These are phyloP conservation scores for Iris pallida DNA, from an alignment of 116 monocot species.

Conservation along the genomic window DNA sequence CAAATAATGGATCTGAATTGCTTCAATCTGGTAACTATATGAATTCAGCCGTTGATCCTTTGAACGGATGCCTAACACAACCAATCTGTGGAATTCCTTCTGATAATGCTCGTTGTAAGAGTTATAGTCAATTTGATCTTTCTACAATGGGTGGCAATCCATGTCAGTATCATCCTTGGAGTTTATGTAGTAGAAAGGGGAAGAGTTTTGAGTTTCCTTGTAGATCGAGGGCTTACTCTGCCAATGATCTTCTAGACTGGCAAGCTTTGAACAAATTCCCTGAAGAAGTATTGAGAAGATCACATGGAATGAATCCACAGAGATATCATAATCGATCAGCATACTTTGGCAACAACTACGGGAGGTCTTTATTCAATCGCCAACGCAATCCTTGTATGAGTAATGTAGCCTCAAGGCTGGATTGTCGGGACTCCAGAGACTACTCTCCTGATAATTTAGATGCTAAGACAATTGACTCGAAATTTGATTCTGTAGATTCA, in stretches of 20 bases:
- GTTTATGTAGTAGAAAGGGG: neutral
- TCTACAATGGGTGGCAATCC: too few relatives aligned
- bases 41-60: conserved; percentile 12
- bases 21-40: conserved; percentile 4
- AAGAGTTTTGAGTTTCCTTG: neutral
- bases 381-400: neutral
- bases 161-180: conserved; percentile 3
- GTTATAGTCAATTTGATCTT: conserved; percentile 3
- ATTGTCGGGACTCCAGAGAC: neutral
- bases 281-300: conserved; percentile 21
- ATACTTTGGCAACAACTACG: conserved; percentile 3
- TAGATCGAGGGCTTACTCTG: neutral
- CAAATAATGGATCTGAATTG: conserved; percentile 7
- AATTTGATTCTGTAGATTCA: conserved; percentile 25
- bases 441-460: conserved; percentile 15
- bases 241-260: conserved; percentile 1
- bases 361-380: conserved; percentile 1
- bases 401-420: conserved; percentile 10
- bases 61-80: neutral
- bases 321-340: conserved; percentile 7
- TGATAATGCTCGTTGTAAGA: neutral
- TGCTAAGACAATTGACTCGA: neutral
- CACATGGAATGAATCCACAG: conserved; percentile 13
- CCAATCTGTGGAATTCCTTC: conserved; percentile 7
- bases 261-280: conserved; percentile 22